Evolutionary conservation across 768 basidiomycete genomes (phyloP).

Genomic region (Chlorophyllum brunneum): DNA sequence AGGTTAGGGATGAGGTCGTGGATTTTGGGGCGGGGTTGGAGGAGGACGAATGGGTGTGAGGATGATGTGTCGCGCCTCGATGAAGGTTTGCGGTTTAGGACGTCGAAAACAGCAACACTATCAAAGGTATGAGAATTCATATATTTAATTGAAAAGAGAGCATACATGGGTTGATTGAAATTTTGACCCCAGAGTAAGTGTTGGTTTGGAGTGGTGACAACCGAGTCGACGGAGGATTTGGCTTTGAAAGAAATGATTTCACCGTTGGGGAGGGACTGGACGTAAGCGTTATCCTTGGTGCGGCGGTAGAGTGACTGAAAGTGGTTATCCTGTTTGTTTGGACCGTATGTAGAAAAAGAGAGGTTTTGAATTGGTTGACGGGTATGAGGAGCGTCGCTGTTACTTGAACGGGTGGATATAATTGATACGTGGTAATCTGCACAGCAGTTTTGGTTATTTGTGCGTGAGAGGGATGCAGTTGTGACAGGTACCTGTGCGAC

Average conservation of each 20-base stretch:
- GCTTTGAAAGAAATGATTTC: constrained; percentile 73
- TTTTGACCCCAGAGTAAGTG: constrained; percentile 53
- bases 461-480: background rate
- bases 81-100: constrained; percentile 39
- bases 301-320: constrained; percentile 70
- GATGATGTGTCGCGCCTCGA: background rate
- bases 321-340: constrained; percentile 80
- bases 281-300: constrained; percentile 76
- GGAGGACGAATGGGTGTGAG: constrained; percentile 68
- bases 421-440: constrained; percentile 90
- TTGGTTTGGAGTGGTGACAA: constrained; percentile 23
- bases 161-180: constrained; percentile 70
- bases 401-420: constrained; percentile 46
- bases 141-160: background rate
- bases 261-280: constrained; percentile 78
- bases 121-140: background rate
- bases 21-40: constrained; percentile 80
- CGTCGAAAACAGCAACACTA: constrained; percentile 84
- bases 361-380: constrained; percentile 64
- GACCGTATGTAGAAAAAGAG: constrained; percentile 88
- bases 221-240: constrained; percentile 17
- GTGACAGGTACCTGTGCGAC: constrained; percentile 41
- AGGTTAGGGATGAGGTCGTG: constrained; percentile 68
- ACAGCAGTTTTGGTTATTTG: constrained; percentile 10
- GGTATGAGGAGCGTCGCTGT: constrained; percentile 19